phyloP scores from a whole-genome alignment of 345 rosid species.

The Gossypium longicalyx region DNA sequence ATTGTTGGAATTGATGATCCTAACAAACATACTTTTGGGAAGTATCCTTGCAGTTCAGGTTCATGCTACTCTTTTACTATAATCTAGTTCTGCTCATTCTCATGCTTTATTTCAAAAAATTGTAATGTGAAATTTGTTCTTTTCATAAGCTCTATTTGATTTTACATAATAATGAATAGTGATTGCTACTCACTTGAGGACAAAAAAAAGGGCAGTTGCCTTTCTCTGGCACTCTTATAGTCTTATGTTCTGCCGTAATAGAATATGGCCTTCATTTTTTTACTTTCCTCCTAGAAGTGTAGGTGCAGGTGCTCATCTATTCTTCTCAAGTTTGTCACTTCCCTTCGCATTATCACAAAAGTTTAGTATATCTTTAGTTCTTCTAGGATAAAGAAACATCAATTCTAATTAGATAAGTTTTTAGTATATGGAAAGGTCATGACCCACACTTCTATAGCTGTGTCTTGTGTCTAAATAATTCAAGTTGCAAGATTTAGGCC shows the following conservation, averaged over 20 bases:
- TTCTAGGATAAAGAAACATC: background rate
- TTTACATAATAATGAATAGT: background rate
- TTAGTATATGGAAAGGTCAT: background rate
- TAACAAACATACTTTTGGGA: background rate
- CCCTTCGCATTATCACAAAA: background rate
- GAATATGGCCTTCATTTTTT: background rate
- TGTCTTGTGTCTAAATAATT: background rate
- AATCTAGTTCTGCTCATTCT: background rate
- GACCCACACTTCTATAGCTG: background rate
- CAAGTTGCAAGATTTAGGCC: background rate
- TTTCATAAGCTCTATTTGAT: background rate
- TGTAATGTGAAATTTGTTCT: background rate
- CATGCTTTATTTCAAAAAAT: background rate
- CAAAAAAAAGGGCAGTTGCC: background rate
- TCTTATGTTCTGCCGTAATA: background rate
- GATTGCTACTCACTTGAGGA: background rate
- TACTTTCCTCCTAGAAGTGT: background rate
- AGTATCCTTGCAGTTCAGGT: background rate
- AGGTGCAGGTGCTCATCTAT: background rate
- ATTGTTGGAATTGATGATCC: background rate
- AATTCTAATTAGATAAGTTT: background rate
- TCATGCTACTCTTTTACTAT: background rate
- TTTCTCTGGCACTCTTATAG: background rate
- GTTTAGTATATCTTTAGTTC: background rate
- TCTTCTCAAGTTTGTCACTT: background rate